Evolutionary conservation across 2,329 filamentous ascomycete species (phyloP), one percentile per base, ranked within the genome.

Genomic region (Alternaria tenuissima): DNA sequence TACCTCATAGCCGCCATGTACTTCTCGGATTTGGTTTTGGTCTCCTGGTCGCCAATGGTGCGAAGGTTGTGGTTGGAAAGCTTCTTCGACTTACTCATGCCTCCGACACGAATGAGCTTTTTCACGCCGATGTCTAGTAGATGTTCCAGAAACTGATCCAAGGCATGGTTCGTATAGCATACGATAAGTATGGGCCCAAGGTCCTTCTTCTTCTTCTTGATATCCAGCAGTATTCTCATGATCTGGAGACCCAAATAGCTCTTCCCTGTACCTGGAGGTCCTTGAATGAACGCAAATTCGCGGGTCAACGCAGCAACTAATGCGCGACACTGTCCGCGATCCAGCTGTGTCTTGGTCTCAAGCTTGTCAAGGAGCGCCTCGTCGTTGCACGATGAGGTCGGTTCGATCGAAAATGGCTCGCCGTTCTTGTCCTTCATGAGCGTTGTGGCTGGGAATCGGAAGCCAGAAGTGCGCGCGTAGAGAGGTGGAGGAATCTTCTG

Each of bases 241-340:
- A 91, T 72, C 43, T 84, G 81, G 2, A 87, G 81, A 3, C 88
- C 89, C 0, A 84, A 81, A 63, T 84, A 91, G 4, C 82, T 85
- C 70, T 92, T 92, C 0, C 90, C 89, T 0, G 89, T 92, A 0
- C 90, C 89, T 0, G 89, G 89, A 0, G 89, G 89, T 0, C 90
- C 90, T 77, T 92, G 89, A 11, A 91, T 89, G 5, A 91, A 78
- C 1, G 87, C 84, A 8, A 90, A 73, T 34, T 82, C 81, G 1
- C 82, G 80, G 0, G 78, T 81, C 0, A 91, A 74, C 3, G 86
- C 82, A 18, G 82, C 77, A 0, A 89, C 63, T 0, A 91, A 72
- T 2, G 87, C 86, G 4, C 65, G 59, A 5, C 83, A 82, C 66
- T 84, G 82, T 2, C 76, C 78, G 9, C 67, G 57, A 63, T 91